A percentile compares a stretch with the other conserved stretches of the same genome.
Evolutionary conservation across 345 rosid genomes (phyloP).

Genomic region (Brassica juncea): DNA sequence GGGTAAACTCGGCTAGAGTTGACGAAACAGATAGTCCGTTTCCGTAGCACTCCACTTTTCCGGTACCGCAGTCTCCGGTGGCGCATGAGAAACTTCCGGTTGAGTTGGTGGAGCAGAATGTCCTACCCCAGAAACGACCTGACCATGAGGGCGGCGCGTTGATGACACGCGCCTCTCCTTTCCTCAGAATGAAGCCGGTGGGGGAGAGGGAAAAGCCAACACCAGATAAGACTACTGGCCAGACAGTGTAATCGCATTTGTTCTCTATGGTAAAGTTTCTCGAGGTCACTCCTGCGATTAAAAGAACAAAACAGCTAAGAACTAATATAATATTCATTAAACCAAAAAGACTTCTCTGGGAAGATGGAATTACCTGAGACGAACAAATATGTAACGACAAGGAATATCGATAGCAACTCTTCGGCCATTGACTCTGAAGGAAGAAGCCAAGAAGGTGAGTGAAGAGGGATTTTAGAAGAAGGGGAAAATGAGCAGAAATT

Average conservation of each 20-base stretch:
- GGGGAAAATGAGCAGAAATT: not conserved
- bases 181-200: conserved; percentile 56
- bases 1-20: conserved; percentile 48
- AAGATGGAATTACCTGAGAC: not conserved
- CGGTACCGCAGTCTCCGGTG: conserved; percentile 53
- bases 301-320: not conserved
- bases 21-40: conserved; percentile 38
- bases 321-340: not conserved
- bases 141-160: conserved; percentile 38
- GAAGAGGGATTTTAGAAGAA: not conserved
- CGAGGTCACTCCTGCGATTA: not conserved
- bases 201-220: conserved; percentile 21
- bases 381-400: not conserved
- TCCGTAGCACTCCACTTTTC: conserved; percentile 46
- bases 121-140: conserved; percentile 59
- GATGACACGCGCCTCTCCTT: conserved; percentile 35
- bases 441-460: not conserved
- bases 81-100: conserved; percentile 7
- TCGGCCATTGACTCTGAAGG: not conserved
- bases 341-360: not conserved
- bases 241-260: conserved; percentile 37
- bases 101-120: conserved; percentile 43
- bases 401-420: not conserved
- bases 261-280: conserved; percentile 4
- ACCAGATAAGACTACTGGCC: conserved; percentile 42